These are phyloP conservation scores for Bassia scoparia DNA, from an alignment of 148 eudicot genomes.

Conservation along the genomic window DNA sequence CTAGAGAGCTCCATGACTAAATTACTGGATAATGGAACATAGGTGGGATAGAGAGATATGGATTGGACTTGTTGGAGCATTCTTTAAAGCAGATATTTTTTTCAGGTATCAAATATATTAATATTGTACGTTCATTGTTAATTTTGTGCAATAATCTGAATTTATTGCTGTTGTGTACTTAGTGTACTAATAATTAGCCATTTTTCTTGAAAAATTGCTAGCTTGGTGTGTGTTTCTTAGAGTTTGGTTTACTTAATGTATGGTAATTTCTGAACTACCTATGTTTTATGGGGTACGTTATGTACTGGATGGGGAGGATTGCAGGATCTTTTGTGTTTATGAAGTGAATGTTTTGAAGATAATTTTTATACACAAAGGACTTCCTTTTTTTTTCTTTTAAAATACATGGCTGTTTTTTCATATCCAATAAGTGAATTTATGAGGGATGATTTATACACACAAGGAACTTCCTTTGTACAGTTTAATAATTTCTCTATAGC, in stretches of 20 bases:
- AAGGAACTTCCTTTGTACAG: too few species aligned
- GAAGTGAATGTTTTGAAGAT: neutral
- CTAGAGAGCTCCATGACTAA: conserved; percentile 51
- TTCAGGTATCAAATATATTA: conserved; percentile 22
- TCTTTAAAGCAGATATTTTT: conserved; percentile 29
- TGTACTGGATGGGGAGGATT: neutral
- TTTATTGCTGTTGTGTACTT: neutral
- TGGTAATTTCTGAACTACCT: neutral
- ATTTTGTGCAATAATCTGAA: neutral
- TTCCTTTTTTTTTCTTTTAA: neutral
- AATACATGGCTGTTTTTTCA: neutral
- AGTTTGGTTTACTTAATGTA: too few species aligned
- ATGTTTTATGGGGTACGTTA: neutral
- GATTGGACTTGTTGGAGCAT: conserved; percentile 29
- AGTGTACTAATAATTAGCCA: neutral
- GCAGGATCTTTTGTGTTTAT: neutral
- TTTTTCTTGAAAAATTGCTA: neutral
- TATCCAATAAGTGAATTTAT: too few species aligned
- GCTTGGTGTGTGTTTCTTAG: neutral
- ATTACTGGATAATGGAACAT: conserved; percentile 47
- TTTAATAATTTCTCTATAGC: too few species aligned
- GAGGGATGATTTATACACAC: too few species aligned
- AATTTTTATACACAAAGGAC: neutral
- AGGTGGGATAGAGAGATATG: conserved; percentile 39
- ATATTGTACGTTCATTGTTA: neutral